A percentile compares a stretch with the other conserved stretches of the same genome.
Evolutionary conservation across 177 flowering plant species (phyloP).

Genomic region (Vitis hybrid): DNA sequence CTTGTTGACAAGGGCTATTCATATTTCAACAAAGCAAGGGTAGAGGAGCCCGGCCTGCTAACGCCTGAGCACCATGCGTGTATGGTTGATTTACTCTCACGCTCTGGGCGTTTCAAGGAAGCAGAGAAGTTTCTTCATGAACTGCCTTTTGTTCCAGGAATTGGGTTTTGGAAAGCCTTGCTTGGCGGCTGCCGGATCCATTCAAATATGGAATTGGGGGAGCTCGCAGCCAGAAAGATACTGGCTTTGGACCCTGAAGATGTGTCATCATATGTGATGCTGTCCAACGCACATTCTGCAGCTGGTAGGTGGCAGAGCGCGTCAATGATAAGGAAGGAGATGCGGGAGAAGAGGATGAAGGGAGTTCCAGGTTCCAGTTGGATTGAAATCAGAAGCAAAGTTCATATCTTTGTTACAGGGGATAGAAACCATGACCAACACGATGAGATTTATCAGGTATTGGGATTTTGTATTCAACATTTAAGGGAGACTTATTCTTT

Average conservation of each 20-base stretch:
- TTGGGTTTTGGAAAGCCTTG: constrained; percentile 88
- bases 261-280: constrained; percentile 69
- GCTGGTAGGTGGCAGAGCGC: constrained; percentile 65
- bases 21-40: constrained; percentile 42
- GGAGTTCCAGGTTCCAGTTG: constrained; percentile 79
- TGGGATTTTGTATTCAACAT: constrained; percentile 37
- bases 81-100: constrained; percentile 70
- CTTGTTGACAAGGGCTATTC: constrained; percentile 55
- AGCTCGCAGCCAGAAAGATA: constrained; percentile 49
- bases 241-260: constrained; percentile 64
- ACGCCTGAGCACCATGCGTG: constrained; percentile 78
- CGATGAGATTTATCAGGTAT: constrained; percentile 41
- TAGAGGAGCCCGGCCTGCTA: constrained; percentile 36
- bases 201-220: constrained; percentile 55
- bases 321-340: constrained; percentile 52
- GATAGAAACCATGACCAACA: constrained; percentile 39
- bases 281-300: constrained; percentile 73
- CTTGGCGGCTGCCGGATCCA: constrained; percentile 81
- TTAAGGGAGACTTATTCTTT: constrained; percentile 22
- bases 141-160: constrained; percentile 74
- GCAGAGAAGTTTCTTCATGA: constrained; percentile 50
- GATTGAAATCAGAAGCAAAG: constrained; percentile 58
- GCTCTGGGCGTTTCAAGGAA: constrained; percentile 59
- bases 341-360: constrained; percentile 57
- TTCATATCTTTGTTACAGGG: constrained; percentile 54